Evolutionary conservation across 2,329 filamentous ascomycete species (phyloP).

Genomic region (Apiospora kogelbergensis): DNA sequence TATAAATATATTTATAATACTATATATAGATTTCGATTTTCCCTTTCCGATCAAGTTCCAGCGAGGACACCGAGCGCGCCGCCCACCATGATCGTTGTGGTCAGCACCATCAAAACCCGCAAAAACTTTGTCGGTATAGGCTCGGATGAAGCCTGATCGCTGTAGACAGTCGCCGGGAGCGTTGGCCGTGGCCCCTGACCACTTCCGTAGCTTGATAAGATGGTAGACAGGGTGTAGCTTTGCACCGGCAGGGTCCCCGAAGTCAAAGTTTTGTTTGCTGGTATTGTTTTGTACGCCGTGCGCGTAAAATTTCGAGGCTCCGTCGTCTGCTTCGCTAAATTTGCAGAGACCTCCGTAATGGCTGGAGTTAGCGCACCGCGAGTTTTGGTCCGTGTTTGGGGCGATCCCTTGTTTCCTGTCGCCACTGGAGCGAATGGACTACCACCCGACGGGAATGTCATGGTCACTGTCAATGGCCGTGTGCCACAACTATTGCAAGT

Average conservation of each 20-base stretch:
- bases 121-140: background rate
- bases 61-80: background rate
- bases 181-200: background rate
- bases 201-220: background rate
- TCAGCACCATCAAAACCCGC: background rate
- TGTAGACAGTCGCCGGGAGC: background rate
- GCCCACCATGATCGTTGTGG: background rate
- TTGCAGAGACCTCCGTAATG: background rate
- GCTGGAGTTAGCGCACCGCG: background rate
- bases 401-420: background rate
- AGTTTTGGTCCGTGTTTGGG: background rate
- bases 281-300: background rate
- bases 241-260: background rate
- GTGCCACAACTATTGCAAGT: slow-evolving; percentile 8
- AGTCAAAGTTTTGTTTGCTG: background rate
- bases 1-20: too few relatives aligned
- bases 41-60: background rate
- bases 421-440: background rate
- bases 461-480: background rate
- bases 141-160: background rate
- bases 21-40: too few relatives aligned
- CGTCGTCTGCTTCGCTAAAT: background rate
- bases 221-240: background rate
- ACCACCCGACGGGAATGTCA: background rate
- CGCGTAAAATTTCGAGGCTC: background rate